Evolutionary conservation across 192 early-diverging fungal species (phyloP).

Genomic region (Coemansia sp.): DNA sequence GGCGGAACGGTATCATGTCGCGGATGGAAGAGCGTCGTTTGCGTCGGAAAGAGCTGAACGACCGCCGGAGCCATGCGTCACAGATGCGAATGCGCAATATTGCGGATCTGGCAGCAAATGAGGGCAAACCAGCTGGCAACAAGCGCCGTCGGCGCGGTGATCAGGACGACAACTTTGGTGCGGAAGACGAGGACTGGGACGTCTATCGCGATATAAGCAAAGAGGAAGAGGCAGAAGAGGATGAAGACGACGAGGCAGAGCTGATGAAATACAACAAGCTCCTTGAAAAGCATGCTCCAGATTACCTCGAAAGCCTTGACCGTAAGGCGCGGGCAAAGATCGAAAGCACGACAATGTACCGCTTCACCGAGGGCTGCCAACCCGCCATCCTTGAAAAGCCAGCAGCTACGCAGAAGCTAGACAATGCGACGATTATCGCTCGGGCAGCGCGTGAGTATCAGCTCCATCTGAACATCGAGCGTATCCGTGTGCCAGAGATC

Average conservation of each 20-base stretch:
- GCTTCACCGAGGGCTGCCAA: constrained; percentile 64
- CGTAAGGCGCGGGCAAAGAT: constrained; percentile 65
- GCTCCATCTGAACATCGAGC: constrained; percentile 88
- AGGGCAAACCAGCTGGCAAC: constrained; percentile 4
- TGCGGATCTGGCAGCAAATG: constrained; percentile 72
- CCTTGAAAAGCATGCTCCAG: constrained; percentile 70
- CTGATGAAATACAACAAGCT: constrained; percentile 71
- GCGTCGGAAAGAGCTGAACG: constrained; percentile 74
- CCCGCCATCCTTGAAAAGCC: constrained; percentile 59
- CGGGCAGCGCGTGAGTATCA: constrained; percentile 67
- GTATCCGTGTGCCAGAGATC: constrained; percentile 83
- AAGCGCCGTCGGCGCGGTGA: constrained; percentile 53
- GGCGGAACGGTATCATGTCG: constrained; percentile 62
- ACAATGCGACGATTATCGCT: constrained; percentile 45
- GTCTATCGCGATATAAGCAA: constrained; percentile 90
- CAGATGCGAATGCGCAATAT: constrained; percentile 84
- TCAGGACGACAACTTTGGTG: constrained; percentile 88
- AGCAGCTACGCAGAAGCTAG: constrained; percentile 46
- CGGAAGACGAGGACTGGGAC: constrained; percentile 89
- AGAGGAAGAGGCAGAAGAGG: constrained; percentile 78
- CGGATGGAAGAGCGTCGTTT: constrained; percentile 70
- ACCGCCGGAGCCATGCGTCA: constrained; percentile 85
- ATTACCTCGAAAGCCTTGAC: constrained; percentile 71
- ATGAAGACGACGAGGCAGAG: constrained; percentile 68
- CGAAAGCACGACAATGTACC: constrained; percentile 72